Base-by-base conservation (phyloP, 1,139 yeast species). In the Protomyces gravidus region DNA sequence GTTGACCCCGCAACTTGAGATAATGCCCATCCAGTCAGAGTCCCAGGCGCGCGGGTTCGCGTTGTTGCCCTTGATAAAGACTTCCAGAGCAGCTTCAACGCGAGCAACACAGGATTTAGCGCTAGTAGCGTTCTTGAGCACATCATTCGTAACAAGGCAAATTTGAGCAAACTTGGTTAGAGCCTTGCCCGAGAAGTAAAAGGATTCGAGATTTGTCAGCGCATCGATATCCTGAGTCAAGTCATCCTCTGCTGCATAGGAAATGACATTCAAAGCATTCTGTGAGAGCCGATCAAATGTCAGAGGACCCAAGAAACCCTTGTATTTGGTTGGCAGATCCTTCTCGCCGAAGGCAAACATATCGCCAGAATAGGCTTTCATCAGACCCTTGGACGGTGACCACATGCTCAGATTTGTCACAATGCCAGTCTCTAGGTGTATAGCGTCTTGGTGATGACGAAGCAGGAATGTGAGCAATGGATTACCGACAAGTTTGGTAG, bases 131-230 rank as follows among this genome's bases (percentile, higher is more conserved):
- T 69, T 76, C 55, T 78, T 71, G 58, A 86, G 72, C 59, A 86
- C 78, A 50, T 83, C 86, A 63, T 79, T 74, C 45, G 83, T 80
- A 6, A 83, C 86, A 63, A 84, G 78, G 56, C 85, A 75, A 58
- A 86, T 78, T 70, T 84, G 83, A 6, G 92, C 89, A 68, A 81
- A 86, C 72, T 85, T 86, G 71, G 85, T 92, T 50, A 84, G 68
- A n/a, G 80, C 77, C 71, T 86, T 86, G 51, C 92, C 94, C 4
- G 86, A 75, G 65, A 75, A 79, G 70, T 86, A 87, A 64, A 80
- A 84, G 57, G 81, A 77, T 68, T 77, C 72, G 5, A 74, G 70
- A 46, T 75, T 69, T 52, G 84, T 78, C 55, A 84, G 77, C 26
- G 72, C 69, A 4, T 74, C 70, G 61, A 86, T 80, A 67, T 84